These are phyloP conservation scores for Thalassiosira profunda DNA, from an alignment of 108 stramenopile species.

Conservation along the genomic window DNA sequence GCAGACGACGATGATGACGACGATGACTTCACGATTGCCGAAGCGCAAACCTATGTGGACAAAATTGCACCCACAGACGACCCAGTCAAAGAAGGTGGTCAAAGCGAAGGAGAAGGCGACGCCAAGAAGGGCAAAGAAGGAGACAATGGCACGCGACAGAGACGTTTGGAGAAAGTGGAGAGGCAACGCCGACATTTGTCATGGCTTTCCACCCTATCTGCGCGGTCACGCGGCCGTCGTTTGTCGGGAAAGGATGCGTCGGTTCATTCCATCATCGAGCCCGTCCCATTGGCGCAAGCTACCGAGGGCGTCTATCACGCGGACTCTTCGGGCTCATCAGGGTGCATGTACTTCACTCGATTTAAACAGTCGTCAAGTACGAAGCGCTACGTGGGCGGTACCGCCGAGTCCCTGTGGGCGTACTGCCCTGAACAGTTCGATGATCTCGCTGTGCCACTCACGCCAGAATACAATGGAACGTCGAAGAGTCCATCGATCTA, in stretches of 20 bases:
- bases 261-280: conserved; percentile 33
- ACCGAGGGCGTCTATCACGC: conserved; percentile 52
- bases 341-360: conserved; percentile 73
- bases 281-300: conserved; percentile 71
- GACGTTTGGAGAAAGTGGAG: neutral
- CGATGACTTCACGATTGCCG: conserved; percentile 12
- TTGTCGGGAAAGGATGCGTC: neutral
- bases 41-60: neutral
- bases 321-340: neutral
- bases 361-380: conserved; percentile 61
- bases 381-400: conserved; percentile 66
- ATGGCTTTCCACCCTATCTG: neutral
- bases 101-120: neutral
- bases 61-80: neutral
- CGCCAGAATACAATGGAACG: conserved; percentile 62
- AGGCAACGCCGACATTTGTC: conserved; percentile 12
- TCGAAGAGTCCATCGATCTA: conserved; percentile 61
- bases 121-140: neutral
- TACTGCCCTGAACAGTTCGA: conserved; percentile 55
- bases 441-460: conserved; percentile 34
- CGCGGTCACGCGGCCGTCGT: neutral
- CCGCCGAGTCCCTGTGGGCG: conserved; percentile 68
- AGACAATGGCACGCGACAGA: neutral
- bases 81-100: neutral
- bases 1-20: conserved; percentile 8